A percentile compares a stretch with the other conserved stretches of the same genome.
phyloP scores from a whole-genome alignment of 805 yeast genomes.

The Yarrowia porcina region DNA sequence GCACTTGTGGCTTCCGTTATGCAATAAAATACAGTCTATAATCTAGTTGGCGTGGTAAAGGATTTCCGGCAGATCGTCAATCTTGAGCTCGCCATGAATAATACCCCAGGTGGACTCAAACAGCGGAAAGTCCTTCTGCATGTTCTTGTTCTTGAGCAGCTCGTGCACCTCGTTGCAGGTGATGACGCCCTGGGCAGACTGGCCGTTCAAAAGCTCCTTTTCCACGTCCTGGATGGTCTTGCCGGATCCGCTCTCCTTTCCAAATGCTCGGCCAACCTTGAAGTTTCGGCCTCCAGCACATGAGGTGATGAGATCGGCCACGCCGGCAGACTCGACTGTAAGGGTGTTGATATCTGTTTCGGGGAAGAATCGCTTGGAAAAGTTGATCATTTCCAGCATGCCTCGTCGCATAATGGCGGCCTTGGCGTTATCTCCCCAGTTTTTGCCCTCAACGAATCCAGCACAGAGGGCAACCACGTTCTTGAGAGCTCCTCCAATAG shows the following conservation, averaged over 20 bases:
- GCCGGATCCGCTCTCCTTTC: constrained; percentile 52
- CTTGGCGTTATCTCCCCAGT: constrained; percentile 99
- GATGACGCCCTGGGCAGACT: constrained; percentile 92
- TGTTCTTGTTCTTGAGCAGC: constrained; percentile 54
- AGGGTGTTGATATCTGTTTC: constrained; percentile 72
- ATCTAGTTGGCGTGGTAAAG: constrained; percentile 27
- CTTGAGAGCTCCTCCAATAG: constrained; percentile 95
- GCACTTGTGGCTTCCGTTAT: background rate
- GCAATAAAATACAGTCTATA: constrained; percentile 25
- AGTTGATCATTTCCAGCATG: constrained; percentile 80
- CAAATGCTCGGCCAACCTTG: constrained; percentile 83
- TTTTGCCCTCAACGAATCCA: constrained; percentile 95
- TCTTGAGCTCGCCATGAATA: constrained; percentile 68
- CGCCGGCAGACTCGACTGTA: constrained; percentile 94
- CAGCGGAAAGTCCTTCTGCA: constrained; percentile 73
- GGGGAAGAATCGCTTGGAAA: constrained; percentile 79
- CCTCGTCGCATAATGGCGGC: constrained; percentile 98
- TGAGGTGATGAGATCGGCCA: constrained; percentile 95
- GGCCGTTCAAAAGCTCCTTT: constrained; percentile 84
- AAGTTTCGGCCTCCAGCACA: constrained; percentile 98
- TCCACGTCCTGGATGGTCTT: constrained; percentile 80
- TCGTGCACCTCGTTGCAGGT: constrained; percentile 91
- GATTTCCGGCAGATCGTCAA: constrained; percentile 65
- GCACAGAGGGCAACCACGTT: constrained; percentile 95
- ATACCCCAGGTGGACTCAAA: constrained; percentile 78